Evolutionary conservation across 2,329 filamentous ascomycete genomes (phyloP).

Genomic region (Biscogniauxia sp.): DNA sequence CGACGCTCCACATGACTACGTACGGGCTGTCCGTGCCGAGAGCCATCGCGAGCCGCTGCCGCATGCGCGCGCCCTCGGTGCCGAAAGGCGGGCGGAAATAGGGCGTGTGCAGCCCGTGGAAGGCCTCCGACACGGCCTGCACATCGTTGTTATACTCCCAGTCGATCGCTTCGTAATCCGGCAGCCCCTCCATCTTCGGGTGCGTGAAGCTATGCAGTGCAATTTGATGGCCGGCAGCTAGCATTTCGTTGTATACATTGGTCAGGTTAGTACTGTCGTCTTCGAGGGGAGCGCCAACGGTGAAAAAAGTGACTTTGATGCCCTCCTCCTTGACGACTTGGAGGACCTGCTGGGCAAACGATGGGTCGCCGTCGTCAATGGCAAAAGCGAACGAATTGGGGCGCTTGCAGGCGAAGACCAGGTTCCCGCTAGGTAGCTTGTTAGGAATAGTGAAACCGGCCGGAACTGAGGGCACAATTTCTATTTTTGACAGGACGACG

Average conservation of each 20-base stretch:
- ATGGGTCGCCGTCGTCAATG: slow-evolving; percentile 66
- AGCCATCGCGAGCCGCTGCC: slow-evolving; percentile 54
- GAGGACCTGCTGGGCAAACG: slow-evolving; percentile 58
- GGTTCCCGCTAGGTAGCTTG: slow-evolving; percentile 59
- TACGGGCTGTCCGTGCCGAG: slow-evolving; percentile 51
- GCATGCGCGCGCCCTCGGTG: slow-evolving; percentile 64
- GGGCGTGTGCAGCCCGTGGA: slow-evolving; percentile 32
- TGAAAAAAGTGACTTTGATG: slow-evolving; percentile 70
- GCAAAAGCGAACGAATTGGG: slow-evolving; percentile 71
- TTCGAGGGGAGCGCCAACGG: slow-evolving; percentile 61
- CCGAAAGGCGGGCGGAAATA: slow-evolving; percentile 72
- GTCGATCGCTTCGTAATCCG: slow-evolving; percentile 52
- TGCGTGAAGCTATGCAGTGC: slow-evolving; percentile 68
- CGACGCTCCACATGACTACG: slow-evolving; percentile 67
- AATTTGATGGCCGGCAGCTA: slow-evolving; percentile 62
- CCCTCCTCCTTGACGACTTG: slow-evolving; percentile 57
- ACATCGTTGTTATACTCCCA: slow-evolving; percentile 62
- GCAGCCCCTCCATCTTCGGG: slow-evolving; percentile 60
- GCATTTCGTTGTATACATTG: slow-evolving; percentile 63
- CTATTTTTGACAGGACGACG: slow-evolving; percentile 54
- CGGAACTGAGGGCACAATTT: slow-evolving; percentile 58
- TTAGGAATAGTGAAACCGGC: slow-evolving; percentile 48
- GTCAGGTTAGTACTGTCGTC: slow-evolving; percentile 60
- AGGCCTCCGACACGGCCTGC: slow-evolving; percentile 41
- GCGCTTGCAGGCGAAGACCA: slow-evolving; percentile 64